Base-by-base conservation (phyloP, 2,329 filamentous ascomycete genomes). In the Trichothecium roseum region DNA sequence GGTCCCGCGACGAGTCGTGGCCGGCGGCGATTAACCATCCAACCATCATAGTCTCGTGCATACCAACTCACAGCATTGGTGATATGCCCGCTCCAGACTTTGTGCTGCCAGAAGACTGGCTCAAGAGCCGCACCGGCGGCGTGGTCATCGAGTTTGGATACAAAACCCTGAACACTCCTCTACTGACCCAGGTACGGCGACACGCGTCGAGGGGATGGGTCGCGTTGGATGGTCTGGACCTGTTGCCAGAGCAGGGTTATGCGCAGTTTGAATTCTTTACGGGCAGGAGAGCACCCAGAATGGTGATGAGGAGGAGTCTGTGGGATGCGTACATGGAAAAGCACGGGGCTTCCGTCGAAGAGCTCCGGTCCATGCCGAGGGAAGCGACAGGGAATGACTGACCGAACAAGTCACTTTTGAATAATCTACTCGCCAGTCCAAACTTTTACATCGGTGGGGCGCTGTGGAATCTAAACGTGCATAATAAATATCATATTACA, bases 211-310 rank as follows among this genome's bases (percentile, higher is more conserved):
- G 69, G 43, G 69, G 82, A 28, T 88, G 82, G 82, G 78, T 86
- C 0, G 68, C 82, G 14, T 74, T 87, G 55, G 81, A 87, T 47
- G 83, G 83, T 0, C 60, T 88, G 10, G 82, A 88, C 46, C 67
- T 87, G 32, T 56, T 89, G 12, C 81, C 81, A 1, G 84, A 88
- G 52, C 83, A 88, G 51, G 84, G 80, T 0, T 84, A 84, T 55
- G 82, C 83, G 1, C 83, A 88, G 47, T 89, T 88, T 49, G 84
- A 89, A 55, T 57, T 88, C 3, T 85, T 88, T 52, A 87, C 83
- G 0, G 83, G 82, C 1, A 66, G 54, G 7, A 41, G 54, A 33
- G 55, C 57, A 1, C 56, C 56, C 4, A 69, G 82, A 18, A 62
- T 74, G 30, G 55, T 82, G 27, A 88, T 89, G 83, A 70, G 80